These are phyloP conservation scores for Lactifluus hygrophoroides DNA, from an alignment of 768 basidiomycete species.

Conservation along the genomic window DNA sequence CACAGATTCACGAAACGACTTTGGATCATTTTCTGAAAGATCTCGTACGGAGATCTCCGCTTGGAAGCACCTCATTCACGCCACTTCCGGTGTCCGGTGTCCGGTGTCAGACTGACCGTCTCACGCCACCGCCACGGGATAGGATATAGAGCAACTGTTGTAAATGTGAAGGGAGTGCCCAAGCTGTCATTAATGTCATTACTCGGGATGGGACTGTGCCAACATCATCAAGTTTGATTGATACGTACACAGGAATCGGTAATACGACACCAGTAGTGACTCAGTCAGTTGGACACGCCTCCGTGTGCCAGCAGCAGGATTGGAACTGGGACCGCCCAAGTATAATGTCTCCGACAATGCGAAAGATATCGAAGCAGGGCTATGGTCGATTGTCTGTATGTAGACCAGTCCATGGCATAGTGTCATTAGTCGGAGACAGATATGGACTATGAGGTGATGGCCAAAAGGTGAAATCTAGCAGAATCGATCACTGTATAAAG, in stretches of 20 bases:
- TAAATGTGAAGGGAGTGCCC: background rate
- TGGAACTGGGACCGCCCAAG: background rate
- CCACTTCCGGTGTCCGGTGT: no score
- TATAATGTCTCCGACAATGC: background rate
- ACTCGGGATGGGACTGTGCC: no score
- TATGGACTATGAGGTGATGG: background rate
- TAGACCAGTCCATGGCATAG: background rate
- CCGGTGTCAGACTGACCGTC: background rate
- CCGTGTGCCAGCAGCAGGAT: background rate
- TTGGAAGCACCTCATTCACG: background rate
- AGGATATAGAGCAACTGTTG: background rate
- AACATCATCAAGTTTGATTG: no score
- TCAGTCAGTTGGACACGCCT: background rate
- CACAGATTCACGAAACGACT: no score
- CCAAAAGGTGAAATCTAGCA: slow-evolving; percentile 27
- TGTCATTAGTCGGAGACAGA: background rate
- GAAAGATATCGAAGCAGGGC: background rate
- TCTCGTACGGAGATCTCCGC: background rate
- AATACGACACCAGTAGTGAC: background rate
- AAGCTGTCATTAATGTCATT: background rate
- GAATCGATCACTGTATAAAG: slow-evolving; percentile 35
- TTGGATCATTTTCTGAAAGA: background rate
- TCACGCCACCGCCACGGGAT: background rate
- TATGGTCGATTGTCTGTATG: background rate
- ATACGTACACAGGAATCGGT: no score